Evolutionary conservation across 2,329 filamentous ascomycete species (phyloP), one percentile per base, ranked within the genome.

Genomic region (Grosmannia penicillata): DNA sequence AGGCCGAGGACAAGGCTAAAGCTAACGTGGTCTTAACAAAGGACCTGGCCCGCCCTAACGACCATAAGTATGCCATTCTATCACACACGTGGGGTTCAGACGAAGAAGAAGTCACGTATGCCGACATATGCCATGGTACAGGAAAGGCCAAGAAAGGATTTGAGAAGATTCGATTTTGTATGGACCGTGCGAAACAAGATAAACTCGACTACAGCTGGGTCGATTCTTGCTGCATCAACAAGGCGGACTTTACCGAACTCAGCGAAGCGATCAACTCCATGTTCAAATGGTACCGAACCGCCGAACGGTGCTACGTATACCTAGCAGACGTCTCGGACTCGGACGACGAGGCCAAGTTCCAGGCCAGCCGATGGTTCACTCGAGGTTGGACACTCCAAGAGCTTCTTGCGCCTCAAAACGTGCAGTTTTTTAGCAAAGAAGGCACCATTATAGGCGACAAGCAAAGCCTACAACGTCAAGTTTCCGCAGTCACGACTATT

Each of bases 391-490:
- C 45, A 29, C 44, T 46, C 18, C 46, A 46, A 23, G 48, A 47
- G 36, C 46, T 49, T 5, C 10, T 49, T 2, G 53, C 51, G 6
- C 54, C 53, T 4, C 10, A n/a, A 28, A 36, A 22, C 5, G 48
- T 55, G 15, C 47, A 49, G 23, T 56, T 56, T 47, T 56, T 50
- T 34, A 40, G 45, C 6, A 23, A 36, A 3, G 46, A 51, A 6
- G 29, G 45, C 9, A 25, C 22, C 18, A 33, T 21, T 6, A 43
- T 56, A 10, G 52, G 53, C 17, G 38, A 47, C 26, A 55, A 52
- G 42, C 36, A 10, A 13, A 45, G 42, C 19, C 45, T 53, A 15
- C 41, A 42, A 36, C 25, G 45, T 18, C 29, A 38, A 6, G 46
- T 55, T 31, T 38, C 48, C 36, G 34, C 48, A 13, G 45, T 51